A percentile compares a stretch with the other conserved stretches of the same genome.
phyloP scores from a whole-genome alignment of 83 land plant genomes.

The Isoetes engelmannii region DNA sequence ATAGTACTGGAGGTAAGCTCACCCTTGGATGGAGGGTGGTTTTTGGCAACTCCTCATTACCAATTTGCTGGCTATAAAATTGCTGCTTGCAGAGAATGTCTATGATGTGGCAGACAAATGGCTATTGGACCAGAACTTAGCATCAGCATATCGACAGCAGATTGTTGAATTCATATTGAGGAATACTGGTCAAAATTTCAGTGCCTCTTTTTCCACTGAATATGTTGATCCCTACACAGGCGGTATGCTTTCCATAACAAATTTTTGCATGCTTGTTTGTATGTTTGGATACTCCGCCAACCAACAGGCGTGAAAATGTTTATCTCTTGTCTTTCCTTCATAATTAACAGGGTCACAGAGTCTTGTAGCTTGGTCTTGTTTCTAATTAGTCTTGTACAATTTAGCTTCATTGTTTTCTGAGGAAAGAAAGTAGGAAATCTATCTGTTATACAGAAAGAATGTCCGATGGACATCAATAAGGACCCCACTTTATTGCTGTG shows the following conservation, averaged over 20 bases:
- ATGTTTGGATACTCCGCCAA: no score
- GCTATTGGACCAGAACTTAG: slow-evolving; percentile 79
- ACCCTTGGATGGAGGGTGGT: not conserved
- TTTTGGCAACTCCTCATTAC: not conserved
- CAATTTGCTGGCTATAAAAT: not conserved
- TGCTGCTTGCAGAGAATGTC: slow-evolving; percentile 60
- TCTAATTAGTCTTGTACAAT: no score
- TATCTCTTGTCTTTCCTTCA: no score
- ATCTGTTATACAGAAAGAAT: no score
- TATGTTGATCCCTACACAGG: slow-evolving; percentile 96
- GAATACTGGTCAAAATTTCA: slow-evolving; percentile 60
- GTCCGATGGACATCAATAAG: no score
- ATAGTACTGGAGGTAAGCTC: slow-evolving; percentile 67
- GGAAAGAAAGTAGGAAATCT: no score
- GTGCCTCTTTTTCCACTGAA: slow-evolving; percentile 36
- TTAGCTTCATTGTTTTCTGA: no score
- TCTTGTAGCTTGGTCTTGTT: no score
- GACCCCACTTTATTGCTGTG: no score
- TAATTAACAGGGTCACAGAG: no score
- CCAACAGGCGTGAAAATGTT: no score
- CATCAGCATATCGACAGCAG: slow-evolving; percentile 74
- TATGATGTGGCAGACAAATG: slow-evolving; percentile 80
- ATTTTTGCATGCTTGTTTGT: no score
- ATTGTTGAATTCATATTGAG: slow-evolving; percentile 87
- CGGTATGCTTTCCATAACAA: slow-evolving; percentile 34